Evolutionary conservation across 805 yeast genomes (phyloP), one percentile per base, ranked within the genome.

Genomic region (Candida lessepsii): DNA sequence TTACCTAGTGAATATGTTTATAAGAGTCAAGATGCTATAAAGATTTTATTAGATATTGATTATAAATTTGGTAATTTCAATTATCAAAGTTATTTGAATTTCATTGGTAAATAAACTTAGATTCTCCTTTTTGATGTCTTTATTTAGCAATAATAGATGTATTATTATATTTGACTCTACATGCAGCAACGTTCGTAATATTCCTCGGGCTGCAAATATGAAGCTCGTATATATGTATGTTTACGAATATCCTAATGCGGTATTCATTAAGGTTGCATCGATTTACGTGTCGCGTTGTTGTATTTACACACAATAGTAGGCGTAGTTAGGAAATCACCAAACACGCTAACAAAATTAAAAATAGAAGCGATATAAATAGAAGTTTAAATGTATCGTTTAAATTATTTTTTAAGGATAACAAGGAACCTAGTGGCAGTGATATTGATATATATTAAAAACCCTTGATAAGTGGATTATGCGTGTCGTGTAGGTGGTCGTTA

Each of bases 21-120:
- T 59, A 79, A 78, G 58, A 71, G 81, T 29, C 78, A 76, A 51
- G 82, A 80, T 56, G 70, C 80, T 9, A 72, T 81, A 21, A 78
- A 77, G 56, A 70, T 78, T 44, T 77, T 80, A 50, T 73, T 78
- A 50, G 86, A 80, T 51, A 64, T 80, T 46, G 84, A 80, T 55
- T 76, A 75, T 57, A 78, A 76, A 53, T 80, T 80, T 54, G 73
- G 79, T 24, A 69, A 69, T 50, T 80, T 80, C 60, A 70, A 76
- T 54, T 65, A 65, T 50, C 61, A 62, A 23, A 72, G 77, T 29
- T 80, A 80, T 51, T 47, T 53, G 44, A 65, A 56, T 41, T 69
- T 54, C 45, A 42, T 47, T 18, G 51, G 51, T 8, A 47, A 47
- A 31, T 47, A 41, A 26, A 10, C 18, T 4, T n/a, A n/a, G n/a